Evolutionary conservation across 116 monocot species (phyloP).

Genomic region (Posidonia oceanica): DNA sequence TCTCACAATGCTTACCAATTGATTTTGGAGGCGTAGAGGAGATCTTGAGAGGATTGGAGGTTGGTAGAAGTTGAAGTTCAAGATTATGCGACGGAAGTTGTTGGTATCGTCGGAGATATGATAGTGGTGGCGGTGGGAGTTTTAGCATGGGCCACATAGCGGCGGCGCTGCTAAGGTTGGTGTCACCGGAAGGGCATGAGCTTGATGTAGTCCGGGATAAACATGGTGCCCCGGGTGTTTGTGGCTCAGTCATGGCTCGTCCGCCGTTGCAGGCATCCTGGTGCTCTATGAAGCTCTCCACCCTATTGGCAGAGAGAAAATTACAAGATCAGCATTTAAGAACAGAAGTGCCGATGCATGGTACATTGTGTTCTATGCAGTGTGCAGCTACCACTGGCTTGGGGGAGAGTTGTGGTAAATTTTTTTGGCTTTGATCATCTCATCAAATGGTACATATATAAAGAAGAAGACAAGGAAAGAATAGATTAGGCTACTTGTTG

Average conservation of each 20-base stretch:
- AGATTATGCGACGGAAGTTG: neutral
- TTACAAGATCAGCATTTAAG: no score
- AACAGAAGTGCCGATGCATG: no score
- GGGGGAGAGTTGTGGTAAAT: no score
- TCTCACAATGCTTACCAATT: no score
- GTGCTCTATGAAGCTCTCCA: slow-evolving; percentile 89
- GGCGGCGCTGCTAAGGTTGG: slow-evolving; percentile 19
- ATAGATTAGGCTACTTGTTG: no score
- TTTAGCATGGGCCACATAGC: neutral
- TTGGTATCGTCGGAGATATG: neutral
- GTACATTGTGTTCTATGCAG: no score
- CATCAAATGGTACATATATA: no score
- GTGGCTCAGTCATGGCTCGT: slow-evolving; percentile 16
- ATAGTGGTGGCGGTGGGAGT: neutral
- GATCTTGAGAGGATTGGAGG: slow-evolving; percentile 2
- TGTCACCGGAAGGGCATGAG: neutral
- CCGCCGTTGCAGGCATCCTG: slow-evolving; percentile 53
- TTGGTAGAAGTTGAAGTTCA: slow-evolving; percentile 64
- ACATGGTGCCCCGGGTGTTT: slow-evolving; percentile 8
- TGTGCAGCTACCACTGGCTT: no score
- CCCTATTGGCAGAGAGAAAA: slow-evolving; percentile 19
- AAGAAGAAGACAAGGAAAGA: no score
- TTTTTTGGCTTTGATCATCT: no score
- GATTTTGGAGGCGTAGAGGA: neutral
- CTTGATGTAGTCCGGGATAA: slow-evolving; percentile 12